A percentile compares a stretch with the other conserved stretches of the same genome.
These are phyloP conservation scores for Chlorociboria aeruginascens DNA, from an alignment of 495 filamentous ascomycete genomes.

Conservation along the genomic window DNA sequence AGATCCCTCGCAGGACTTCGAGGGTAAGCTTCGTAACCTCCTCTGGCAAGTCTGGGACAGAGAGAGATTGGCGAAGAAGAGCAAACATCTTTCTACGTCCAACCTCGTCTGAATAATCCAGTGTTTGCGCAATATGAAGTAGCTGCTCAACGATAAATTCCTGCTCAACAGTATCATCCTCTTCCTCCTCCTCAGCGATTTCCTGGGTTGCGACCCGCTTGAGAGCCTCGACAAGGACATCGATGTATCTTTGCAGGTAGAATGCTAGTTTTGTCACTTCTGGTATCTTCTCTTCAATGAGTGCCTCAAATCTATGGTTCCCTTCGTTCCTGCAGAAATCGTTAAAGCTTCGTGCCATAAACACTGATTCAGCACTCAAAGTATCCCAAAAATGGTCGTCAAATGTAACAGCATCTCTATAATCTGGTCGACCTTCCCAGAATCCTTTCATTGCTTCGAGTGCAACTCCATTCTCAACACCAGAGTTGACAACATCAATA, in stretches of 20 bases:
- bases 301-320: conserved; percentile 53
- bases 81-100: conserved; percentile 91
- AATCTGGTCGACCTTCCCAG: conserved; percentile 90
- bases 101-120: conserved; percentile 93
- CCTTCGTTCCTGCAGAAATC: conserved; percentile 70
- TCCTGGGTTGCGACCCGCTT: conserved; percentile 38
- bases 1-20: conserved; percentile 69
- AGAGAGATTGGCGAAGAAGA: conserved; percentile 71
- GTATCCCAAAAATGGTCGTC: conserved; percentile 82
- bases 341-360: conserved; percentile 83
- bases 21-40: conserved; percentile 83
- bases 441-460: conserved; percentile 89
- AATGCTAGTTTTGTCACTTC: conserved; percentile 84
- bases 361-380: conserved; percentile 73
- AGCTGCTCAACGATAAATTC: conserved; percentile 95
- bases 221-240: conserved; percentile 59
- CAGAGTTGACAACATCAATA: conserved; percentile 84
- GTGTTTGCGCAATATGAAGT: conserved; percentile 76
- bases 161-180: conserved; percentile 70
- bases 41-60: conserved; percentile 78
- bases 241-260: conserved; percentile 67
- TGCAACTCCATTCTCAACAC: conserved; percentile 78
- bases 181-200: conserved; percentile 43
- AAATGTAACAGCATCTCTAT: conserved; percentile 68
- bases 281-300: conserved; percentile 86